Conservation (phyloP, 202 grass and related monocot genomes). For the Saccharum hybrid region DNA sequence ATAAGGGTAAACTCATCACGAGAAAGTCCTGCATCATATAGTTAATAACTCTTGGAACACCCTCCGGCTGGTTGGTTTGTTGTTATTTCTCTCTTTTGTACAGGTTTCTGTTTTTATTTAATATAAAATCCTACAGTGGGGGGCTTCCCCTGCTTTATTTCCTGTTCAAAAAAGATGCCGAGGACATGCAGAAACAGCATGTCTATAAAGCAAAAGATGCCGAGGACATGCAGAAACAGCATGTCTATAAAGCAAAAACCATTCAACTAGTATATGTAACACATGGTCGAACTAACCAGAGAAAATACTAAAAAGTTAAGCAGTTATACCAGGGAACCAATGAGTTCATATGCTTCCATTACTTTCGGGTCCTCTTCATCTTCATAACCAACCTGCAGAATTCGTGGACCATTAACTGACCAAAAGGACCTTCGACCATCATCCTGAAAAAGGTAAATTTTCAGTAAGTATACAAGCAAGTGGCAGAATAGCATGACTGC, state of each 20-base stretch:
- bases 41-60: conserved; percentile 5
- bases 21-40: conserved; percentile 3
- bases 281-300: conserved; percentile 13
- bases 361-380: conserved; percentile 90
- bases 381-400: conserved; percentile 93
- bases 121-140: too few relatives aligned
- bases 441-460: conserved; percentile 58
- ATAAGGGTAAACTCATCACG: conserved; percentile 2
- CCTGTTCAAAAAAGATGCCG: neutral
- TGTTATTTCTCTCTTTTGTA: too few relatives aligned
- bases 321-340: conserved; percentile 85
- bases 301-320: conserved; percentile 6
- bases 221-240: conserved; percentile 18
- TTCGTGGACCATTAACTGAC: conserved; percentile 83
- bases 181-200: conserved; percentile 20
- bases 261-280: neutral
- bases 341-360: conserved; percentile 92
- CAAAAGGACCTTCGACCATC: conserved; percentile 80
- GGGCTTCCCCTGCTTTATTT: too few relatives aligned
- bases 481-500: neutral
- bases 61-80: too few relatives aligned
- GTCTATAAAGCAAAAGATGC: conserved; percentile 20
- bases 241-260: conserved; percentile 22
- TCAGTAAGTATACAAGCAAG: conserved; percentile 1
- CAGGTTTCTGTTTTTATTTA: too few relatives aligned